phyloP scores from a whole-genome alignment of 2,329 filamentous ascomycete genomes.

The Trichophyton equinum region DNA sequence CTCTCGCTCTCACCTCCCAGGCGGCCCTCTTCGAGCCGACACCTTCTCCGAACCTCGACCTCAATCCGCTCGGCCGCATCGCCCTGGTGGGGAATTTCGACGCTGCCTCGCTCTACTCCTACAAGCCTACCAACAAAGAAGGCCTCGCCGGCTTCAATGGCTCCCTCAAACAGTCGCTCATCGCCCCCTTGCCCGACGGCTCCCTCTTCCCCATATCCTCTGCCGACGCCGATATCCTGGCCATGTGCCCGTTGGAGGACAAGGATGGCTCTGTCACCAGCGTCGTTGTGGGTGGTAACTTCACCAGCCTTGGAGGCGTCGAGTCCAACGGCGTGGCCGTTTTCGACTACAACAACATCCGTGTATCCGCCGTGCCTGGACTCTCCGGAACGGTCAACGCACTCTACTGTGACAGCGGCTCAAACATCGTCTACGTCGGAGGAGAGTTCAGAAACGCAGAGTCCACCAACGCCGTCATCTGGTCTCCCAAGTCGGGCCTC shows the following conservation, averaged over 20 bases:
- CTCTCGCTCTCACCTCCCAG: slow-evolving; percentile 15
- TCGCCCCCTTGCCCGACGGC: slow-evolving; percentile 75
- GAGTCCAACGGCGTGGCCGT: slow-evolving; percentile 68
- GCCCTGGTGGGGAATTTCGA: slow-evolving; percentile 82
- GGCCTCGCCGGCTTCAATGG: slow-evolving; percentile 24
- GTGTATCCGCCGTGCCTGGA: slow-evolving; percentile 63
- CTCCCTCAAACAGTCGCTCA: slow-evolving; percentile 54
- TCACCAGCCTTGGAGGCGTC: slow-evolving; percentile 72
- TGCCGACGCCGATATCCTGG: slow-evolving; percentile 71
- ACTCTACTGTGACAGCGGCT: slow-evolving; percentile 66
- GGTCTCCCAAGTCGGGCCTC: slow-evolving; percentile 58
- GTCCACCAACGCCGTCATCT: slow-evolving; percentile 81
- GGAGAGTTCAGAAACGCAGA: slow-evolving; percentile 69
- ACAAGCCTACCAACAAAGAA: slow-evolving; percentile 61
- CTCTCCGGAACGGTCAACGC: slow-evolving; percentile 71
- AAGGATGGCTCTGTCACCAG: slow-evolving; percentile 56
- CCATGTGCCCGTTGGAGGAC: slow-evolving; percentile 70
- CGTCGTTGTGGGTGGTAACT: slow-evolving; percentile 84
- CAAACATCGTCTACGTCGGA: slow-evolving; percentile 76
- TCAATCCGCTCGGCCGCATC: slow-evolving; percentile 65
- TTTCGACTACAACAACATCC: slow-evolving; percentile 60
- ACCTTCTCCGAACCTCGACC: slow-evolving; percentile 45
- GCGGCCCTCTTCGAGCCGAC: slow-evolving; percentile 28
- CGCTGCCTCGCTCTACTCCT: slow-evolving; percentile 82
- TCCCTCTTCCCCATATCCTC: slow-evolving; percentile 60